Percentiles rank a stretch among this genome's conserved stretches.
Evolutionary conservation across 176 grass and related monocot species (phyloP).

Genomic region (Musa beccarii): DNA sequence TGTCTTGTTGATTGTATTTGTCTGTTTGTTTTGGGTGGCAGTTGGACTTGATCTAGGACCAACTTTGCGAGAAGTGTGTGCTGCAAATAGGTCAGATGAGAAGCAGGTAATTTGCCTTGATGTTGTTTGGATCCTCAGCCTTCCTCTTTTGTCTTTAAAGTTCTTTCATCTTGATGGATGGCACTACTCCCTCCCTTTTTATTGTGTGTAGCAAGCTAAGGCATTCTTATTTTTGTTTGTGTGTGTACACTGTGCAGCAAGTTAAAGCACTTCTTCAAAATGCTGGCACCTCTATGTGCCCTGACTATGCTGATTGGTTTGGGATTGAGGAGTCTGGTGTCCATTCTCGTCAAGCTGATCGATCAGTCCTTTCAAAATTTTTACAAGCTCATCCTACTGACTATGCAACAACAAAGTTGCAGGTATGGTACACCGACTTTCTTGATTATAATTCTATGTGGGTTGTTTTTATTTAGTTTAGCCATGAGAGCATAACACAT

Average conservation of each 20-base stretch:
- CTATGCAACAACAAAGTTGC: constrained; percentile 87
- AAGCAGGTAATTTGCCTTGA: constrained; percentile 48
- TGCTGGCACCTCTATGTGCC: constrained; percentile 95
- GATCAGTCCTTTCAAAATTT: constrained; percentile 62
- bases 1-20: constrained; percentile 14
- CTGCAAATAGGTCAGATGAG: constrained; percentile 90
- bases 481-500: background rate
- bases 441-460: background rate
- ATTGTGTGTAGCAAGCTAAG: constrained; percentile 13
- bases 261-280: constrained; percentile 81
- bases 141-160: constrained; percentile 12
- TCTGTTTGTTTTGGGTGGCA: constrained; percentile 22
- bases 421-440: constrained; percentile 31
- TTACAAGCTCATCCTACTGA: constrained; percentile 81
- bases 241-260: constrained; percentile 47
- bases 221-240: constrained; percentile 6
- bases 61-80: constrained; percentile 81
- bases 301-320: constrained; percentile 76
- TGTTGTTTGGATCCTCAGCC: constrained; percentile 9
- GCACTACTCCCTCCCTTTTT: constrained; percentile 8
- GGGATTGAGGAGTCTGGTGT: constrained; percentile 44
- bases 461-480: background rate
- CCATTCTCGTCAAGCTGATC: constrained; percentile 61
- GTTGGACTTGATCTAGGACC: constrained; percentile 55
- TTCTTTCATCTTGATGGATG: constrained; percentile 4